A percentile compares a stretch with the other conserved stretches of the same genome.
phyloP scores from a whole-genome alignment of 1,284 basidiomycete species.

The Ustilago tritici region DNA sequence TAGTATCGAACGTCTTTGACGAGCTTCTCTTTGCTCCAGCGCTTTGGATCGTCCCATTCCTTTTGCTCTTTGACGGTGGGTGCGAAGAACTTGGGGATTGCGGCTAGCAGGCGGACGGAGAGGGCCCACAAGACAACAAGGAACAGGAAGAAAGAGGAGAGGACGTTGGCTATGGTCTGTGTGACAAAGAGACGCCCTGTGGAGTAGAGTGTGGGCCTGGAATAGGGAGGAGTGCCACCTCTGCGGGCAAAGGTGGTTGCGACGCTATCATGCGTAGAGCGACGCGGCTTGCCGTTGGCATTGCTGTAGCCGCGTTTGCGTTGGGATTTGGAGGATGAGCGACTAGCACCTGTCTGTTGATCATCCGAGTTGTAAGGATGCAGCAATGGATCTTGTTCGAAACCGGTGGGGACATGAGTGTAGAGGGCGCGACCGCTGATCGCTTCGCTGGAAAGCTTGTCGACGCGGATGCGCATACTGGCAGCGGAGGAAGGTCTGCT shows the following conservation, averaged over 20 bases:
- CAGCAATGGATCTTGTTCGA: slow-evolving; percentile 54
- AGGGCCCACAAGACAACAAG: slow-evolving; percentile 71
- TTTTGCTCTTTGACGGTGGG: slow-evolving; percentile 26
- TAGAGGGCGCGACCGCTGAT: slow-evolving; percentile 58
- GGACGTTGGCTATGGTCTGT: slow-evolving; percentile 72
- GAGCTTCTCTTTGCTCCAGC: slow-evolving; percentile 72
- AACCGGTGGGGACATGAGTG: slow-evolving; percentile 57
- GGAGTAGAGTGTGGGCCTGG: slow-evolving; percentile 55
- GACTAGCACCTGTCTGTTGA: neutral
- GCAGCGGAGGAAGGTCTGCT: slow-evolving; percentile 56
- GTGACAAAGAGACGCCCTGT: slow-evolving; percentile 69
- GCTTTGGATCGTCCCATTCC: slow-evolving; percentile 73
- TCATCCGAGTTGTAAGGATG: slow-evolving; percentile 37
- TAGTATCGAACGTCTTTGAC: slow-evolving; percentile 75
- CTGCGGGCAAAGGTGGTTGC: slow-evolving; percentile 50
- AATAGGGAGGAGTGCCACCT: slow-evolving; percentile 58
- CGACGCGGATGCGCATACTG: slow-evolving; percentile 61
- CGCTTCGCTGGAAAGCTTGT: slow-evolving; percentile 53
- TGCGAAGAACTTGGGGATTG: slow-evolving; percentile 44
- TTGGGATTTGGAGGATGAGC: slow-evolving; percentile 9
- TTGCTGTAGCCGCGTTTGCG: neutral
- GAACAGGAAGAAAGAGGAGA: slow-evolving; percentile 74
- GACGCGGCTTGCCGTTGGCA: slow-evolving; percentile 10
- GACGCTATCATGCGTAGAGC: slow-evolving; percentile 21
- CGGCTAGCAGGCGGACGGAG: slow-evolving; percentile 45